Conservation (phyloP, 345 rosid species). For the Citrus australasica region DNA sequence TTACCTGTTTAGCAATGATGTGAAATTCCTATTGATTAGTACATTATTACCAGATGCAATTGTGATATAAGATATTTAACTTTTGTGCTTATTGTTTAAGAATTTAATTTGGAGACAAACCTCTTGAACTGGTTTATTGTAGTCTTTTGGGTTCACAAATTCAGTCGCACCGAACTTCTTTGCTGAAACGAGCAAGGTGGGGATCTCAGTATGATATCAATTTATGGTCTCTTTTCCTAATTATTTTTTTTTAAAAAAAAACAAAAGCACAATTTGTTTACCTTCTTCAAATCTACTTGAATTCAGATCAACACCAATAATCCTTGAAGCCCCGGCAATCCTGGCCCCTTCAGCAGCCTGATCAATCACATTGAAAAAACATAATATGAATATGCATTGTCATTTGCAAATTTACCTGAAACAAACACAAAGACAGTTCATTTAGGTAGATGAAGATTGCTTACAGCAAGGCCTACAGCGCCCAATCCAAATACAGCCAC, state of each 20-base stretch:
- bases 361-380: neutral
- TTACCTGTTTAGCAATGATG: slow-evolving; percentile 17
- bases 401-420: neutral
- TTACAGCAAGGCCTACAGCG: slow-evolving; percentile 44
- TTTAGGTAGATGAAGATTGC: neutral
- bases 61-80: neutral
- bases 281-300: slow-evolving; percentile 23
- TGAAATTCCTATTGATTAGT: neutral
- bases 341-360: slow-evolving; percentile 38
- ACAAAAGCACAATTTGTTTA: neutral
- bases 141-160: slow-evolving; percentile 44
- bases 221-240: neutral
- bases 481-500: slow-evolving; percentile 44
- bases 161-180: slow-evolving; percentile 45
- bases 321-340: slow-evolving; percentile 36
- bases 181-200: slow-evolving; percentile 17
- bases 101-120: neutral
- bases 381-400: neutral
- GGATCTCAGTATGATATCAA: neutral
- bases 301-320: slow-evolving; percentile 41
- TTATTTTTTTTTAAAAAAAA: no score
- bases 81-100: neutral
- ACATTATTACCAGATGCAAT: neutral
- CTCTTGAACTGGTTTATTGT: slow-evolving; percentile 41
- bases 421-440: neutral